Base-by-base conservation (phyloP, 768 basidiomycete species). In the Pulveroboletus sp. region DNA sequence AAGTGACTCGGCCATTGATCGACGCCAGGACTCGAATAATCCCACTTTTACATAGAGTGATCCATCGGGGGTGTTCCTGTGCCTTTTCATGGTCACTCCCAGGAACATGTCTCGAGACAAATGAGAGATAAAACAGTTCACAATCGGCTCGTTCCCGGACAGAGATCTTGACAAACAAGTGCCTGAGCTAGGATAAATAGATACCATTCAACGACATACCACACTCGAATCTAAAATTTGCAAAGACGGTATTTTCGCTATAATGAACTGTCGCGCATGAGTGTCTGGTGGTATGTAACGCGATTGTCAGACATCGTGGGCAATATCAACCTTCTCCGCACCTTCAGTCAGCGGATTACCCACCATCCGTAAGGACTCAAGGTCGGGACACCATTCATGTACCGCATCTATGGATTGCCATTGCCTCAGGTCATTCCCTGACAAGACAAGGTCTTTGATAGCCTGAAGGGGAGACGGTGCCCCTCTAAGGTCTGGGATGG, bases 41-140 rank as follows among this genome's bases (percentile, higher is more conserved):
- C 58, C 50, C 56, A 91, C 89, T 83, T 46, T 71, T 54, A 57
- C 83, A 85, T 22, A 93, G 71, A 32, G 71, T 71, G 29, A 60
- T 56, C 84, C 86, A 90, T 46, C 78, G 83, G 27, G 85, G 85
- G 61, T 91, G 83, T 55, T 70, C 66, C 58, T 68, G 62, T 50
- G 61, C 51, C 43, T 75, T 75, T 36, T 74, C 76, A 17, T 77
- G 70, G 31, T 76, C 70, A 32, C 54, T 45, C 11, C 63, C 60
- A 34, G 71, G 68, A 24, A 73, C 74, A 34, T 77, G 64, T 39
- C 75, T 77, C 45, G 74, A 72, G 53, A 90, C 70, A 53, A 76
- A 73, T 11, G 87, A 85, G 42, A 93, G 73, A 68, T 93, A 95
- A 63, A 88, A 88, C 22, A 90, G 63, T 67, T 95, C 92, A 42